A percentile compares a stretch with the other conserved stretches of the same genome.
Conservation (phyloP, 768 basidiomycete genomes). For the Podaxis carcinomalis region DNA sequence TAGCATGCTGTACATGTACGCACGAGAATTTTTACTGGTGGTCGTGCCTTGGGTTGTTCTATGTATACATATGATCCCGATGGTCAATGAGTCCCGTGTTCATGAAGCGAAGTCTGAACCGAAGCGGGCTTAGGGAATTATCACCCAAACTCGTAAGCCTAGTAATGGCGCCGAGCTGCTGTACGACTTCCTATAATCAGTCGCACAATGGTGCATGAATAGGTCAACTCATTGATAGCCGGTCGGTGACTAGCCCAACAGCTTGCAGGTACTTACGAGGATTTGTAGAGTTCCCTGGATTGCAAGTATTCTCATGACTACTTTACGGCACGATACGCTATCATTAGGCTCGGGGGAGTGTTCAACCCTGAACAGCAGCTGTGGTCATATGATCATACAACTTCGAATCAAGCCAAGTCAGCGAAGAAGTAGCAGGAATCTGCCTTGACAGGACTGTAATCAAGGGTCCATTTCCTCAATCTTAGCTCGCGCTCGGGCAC, state of each 20-base stretch:
- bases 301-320: background rate
- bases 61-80: background rate
- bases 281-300: background rate
- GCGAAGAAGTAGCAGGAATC: too few relatives aligned
- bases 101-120: too few relatives aligned
- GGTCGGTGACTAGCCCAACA: background rate
- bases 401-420: too few relatives aligned
- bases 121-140: too few relatives aligned
- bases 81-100: background rate
- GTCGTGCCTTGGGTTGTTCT: background rate
- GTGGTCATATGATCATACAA: too few relatives aligned
- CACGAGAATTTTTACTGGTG: background rate
- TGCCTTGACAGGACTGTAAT: too few relatives aligned
- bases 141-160: too few relatives aligned
- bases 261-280: background rate
- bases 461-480: too few relatives aligned
- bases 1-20: background rate
- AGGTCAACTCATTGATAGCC: background rate
- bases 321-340: background rate
- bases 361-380: too few relatives aligned
- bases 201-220: background rate
- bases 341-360: background rate
- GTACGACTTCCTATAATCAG: background rate
- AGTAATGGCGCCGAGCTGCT: too few relatives aligned
- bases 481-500: too few relatives aligned